Evolutionary conservation across 805 yeast species (phyloP), one percentile per base, ranked within the genome.

Genomic region (Pichia nanzhaoensis): DNA sequence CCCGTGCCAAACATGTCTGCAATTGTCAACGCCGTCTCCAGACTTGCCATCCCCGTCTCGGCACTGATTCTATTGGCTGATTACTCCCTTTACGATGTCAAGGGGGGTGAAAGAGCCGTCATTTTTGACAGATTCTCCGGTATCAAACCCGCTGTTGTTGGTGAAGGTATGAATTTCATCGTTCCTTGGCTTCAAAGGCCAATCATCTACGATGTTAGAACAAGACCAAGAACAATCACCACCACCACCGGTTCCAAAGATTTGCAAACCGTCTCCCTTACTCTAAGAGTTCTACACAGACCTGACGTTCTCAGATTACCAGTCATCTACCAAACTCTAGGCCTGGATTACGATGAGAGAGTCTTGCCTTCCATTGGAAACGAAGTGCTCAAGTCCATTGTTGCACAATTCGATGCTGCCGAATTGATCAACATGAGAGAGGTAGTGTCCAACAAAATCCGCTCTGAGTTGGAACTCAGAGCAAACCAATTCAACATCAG

Each of bases 331-430:
- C 98, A 90, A 68, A 78, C 79, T 55, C 73, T 93, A 47, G 99
- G 99, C 48, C 70, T 82, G 46, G 99, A 93, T 66, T 93, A 93
- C 66, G 99, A 91, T 63, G 99, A 93, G 70, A 82, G 96, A 58
- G 96, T 93, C 17, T 74, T 93, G 57, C 99, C 99, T 34, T 86
- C 96, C n/a, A 90, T 93, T 67, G 96, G 91, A 46, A 93, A 93
- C 64, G 99, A 93, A 69, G 98, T 93, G 44, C 75, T 93, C 63
- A 93, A 93, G 66, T 78, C 95, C 2, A 97, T 93, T 40, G 96
- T 93, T 50, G 99, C 99, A 6, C 99, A 93, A 68, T 93, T 91
- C 73, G 93, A 93, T 64, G 99, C 99, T 64, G 96, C 97, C 16
- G 97, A 91, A 65, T 79, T 91, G 63, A 93, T 91, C 59, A 93